Base-by-base conservation (phyloP, 768 basidiomycete species). In the Termitomyces sp. region DNA sequence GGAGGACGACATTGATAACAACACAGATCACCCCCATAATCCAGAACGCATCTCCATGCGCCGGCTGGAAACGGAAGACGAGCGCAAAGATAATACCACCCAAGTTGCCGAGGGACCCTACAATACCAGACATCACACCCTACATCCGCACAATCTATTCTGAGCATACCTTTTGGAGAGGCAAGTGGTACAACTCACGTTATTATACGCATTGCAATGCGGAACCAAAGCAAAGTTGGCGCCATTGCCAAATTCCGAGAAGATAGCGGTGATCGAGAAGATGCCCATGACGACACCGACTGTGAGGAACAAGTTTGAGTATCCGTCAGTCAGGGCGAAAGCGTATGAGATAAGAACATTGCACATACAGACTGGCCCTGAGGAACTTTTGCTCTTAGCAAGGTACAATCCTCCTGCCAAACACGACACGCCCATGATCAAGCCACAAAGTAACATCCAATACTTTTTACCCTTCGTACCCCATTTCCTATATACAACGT, bases 201-300 rank as follows among this genome's bases (percentile, higher is more conserved):
- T 73, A 62, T 68, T 69, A 68, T 71, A 70, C 13, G 77, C 64
- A 60, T 78, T 79, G 65, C 78, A 78, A 60, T 81, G 80, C 0
- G 81, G 80, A 0, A 80, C 77, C 44, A 79, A 72, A n/a, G 78
- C 68, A 60, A 81, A 81, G 62, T 77, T 81, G 2, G 76, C 74
- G 6, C 81, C 81, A 59, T 82, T 82, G 0, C 71, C 80, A 13
- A 75, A 66, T 63, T 80, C 77, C 39, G 73, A 73, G 54, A 77
- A 69, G 39, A 77, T 64, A 10, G 75, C 69, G n/a, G 75, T 61
- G 9, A 81, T 44, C 16, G 69, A 69, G 61, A 81, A 75, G 10
- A 80, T 62, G 0, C 71, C 72, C 78, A 50, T 79, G 18, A 69
- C 70, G 68, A 52, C 73, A 2, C 62, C 67, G 16, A 80, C 69